Conservation (phyloP, 176 grass and related monocot species). For the Ampelocalamus luodianensis region DNA sequence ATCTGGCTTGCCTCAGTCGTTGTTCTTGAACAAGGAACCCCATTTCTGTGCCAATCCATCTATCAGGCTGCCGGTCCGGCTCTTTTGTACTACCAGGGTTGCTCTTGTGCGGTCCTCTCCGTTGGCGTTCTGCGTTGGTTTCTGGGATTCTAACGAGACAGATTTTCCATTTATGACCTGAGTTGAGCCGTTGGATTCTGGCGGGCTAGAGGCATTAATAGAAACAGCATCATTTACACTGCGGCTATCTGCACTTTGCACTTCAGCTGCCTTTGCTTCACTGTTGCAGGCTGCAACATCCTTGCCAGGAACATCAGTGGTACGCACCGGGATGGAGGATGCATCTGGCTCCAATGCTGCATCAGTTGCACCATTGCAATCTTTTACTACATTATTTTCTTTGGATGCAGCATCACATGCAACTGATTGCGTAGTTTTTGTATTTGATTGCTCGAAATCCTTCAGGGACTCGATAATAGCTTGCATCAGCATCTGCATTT, state of each 20-base stretch:
- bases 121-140: slow-evolving; percentile 48
- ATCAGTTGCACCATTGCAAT: slow-evolving; percentile 20
- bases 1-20: slow-evolving; percentile 43
- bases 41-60: slow-evolving; percentile 84
- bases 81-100: slow-evolving; percentile 89
- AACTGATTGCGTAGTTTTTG: slow-evolving; percentile 50
- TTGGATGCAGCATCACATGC: slow-evolving; percentile 44
- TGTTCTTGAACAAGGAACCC: slow-evolving; percentile 86
- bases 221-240: slow-evolving; percentile 14
- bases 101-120: slow-evolving; percentile 71
- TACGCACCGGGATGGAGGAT: slow-evolving; percentile 6
- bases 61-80: slow-evolving; percentile 57
- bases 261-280: slow-evolving; percentile 33
- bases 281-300: slow-evolving; percentile 31
- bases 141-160: slow-evolving; percentile 39
- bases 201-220: slow-evolving; percentile 6
- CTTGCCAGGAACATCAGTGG: slow-evolving; percentile 7
- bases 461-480: slow-evolving; percentile 91
- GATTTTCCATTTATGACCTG: slow-evolving; percentile 37
- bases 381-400: slow-evolving; percentile 37
- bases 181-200: slow-evolving; percentile 32
- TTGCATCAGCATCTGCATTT: slow-evolving; percentile 91
- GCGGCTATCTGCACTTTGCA: slow-evolving; percentile 23
- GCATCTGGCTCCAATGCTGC: slow-evolving; percentile 37
- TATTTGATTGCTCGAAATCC: slow-evolving; percentile 65